These are phyloP conservation scores for Pythium biforme DNA, from an alignment of 352 stramenopile genomes.

Conservation along the genomic window DNA sequence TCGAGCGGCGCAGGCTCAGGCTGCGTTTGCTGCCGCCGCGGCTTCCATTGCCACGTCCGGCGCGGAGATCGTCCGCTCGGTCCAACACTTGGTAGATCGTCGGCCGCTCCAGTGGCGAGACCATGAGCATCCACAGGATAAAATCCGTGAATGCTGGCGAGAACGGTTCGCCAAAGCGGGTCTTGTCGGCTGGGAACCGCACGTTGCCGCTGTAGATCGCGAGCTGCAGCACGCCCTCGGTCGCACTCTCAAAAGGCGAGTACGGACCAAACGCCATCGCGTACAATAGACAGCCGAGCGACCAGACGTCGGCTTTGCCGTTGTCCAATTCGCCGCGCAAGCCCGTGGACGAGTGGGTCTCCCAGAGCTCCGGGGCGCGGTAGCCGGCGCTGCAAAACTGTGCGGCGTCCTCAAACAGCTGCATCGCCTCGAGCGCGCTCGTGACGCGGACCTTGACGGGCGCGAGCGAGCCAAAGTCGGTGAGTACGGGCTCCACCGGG, in stretches of 20 bases:
- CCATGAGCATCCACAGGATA: constrained; percentile 73
- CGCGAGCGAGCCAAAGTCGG: constrained; percentile 76
- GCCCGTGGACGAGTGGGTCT: constrained; percentile 31
- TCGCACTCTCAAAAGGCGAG: constrained; percentile 86
- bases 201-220: constrained; percentile 70
- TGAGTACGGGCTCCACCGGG: constrained; percentile 52
- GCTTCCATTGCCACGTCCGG: background rate
- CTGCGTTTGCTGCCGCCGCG: constrained; percentile 1
- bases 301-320: constrained; percentile 89
- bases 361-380: constrained; percentile 90
- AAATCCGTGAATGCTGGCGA: constrained; percentile 59
- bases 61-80: constrained; percentile 13
- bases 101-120: constrained; percentile 54
- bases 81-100: constrained; percentile 48
- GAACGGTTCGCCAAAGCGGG: constrained; percentile 30
- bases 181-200: constrained; percentile 41
- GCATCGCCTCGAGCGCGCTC: constrained; percentile 41
- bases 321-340: constrained; percentile 36
- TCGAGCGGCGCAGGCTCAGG: constrained; percentile 8
- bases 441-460: constrained; percentile 33
- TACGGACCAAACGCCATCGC: constrained; percentile 88
- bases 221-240: constrained; percentile 47
- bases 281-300: constrained; percentile 89
- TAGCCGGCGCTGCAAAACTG: constrained; percentile 87
- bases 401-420: constrained; percentile 79